Evolutionary conservation across 345 rosid genomes (phyloP), one percentile per base, ranked within the genome.

Genomic region (Salix caprea): DNA sequence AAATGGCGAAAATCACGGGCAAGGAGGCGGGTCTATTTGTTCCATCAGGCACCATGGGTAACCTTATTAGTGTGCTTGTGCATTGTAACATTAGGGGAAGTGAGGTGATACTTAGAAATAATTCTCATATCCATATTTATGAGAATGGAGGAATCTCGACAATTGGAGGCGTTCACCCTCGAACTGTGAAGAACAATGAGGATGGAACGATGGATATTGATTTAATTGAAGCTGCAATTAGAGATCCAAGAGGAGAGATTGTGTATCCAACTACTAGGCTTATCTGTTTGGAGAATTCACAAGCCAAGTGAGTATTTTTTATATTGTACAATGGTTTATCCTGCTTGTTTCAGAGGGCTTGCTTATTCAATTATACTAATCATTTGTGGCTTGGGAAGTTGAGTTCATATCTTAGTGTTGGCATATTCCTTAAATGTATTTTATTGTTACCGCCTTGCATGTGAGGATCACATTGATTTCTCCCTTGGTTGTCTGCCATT

Each of bases 31-130:
- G 91, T 3, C 83, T 96, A 32, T 96, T 85, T 79, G 97, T 96
- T 70, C 97, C 98, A 0, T 93, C 99, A 5, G 99, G 99, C 46
- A 93, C 98, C 9, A 96, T 93, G 98, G 97, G 95, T 39, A 96
- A 96, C 87, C 91, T 93, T 44, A 87, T 93, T 28, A 92, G 99
- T 60, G 97, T 96, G 36, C 91, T 96, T 58, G 94, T 92, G 69
- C 98, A 93, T 73, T 96, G 99, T 75, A 90, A 92, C 50, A 77
- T 84, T 72, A 84, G 98, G 72, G 99, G 97, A n/a, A 96, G 98
- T 74, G 98, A 96, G 83, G 91, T 92, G 74, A 92, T 96, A 81
- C 97, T 93, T 26, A 97, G 99, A 70, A 87, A 91, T 84, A 86
- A 89, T 75, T 91, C 89, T 65, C 99, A 93, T 74, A 89, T 93